phyloP scores from a whole-genome alignment of 305 asterid species.

The Fraxinus platypoda region DNA sequence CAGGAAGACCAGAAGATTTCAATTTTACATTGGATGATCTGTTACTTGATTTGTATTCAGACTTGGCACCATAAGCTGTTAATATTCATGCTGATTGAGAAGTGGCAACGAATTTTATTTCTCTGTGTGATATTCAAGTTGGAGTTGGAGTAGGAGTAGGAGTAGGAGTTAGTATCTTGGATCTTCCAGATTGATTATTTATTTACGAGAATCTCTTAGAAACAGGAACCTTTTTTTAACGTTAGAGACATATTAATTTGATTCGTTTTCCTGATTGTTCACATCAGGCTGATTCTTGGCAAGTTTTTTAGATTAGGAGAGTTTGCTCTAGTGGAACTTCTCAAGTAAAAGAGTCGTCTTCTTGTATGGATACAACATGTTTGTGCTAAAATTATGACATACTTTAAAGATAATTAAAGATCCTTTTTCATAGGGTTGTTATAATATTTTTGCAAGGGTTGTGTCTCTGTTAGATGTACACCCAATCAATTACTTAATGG shows the following conservation, averaged over 20 bases:
- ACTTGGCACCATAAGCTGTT: conserved; percentile 16
- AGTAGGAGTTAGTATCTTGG: not conserved
- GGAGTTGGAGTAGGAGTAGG: not conserved
- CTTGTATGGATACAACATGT: not conserved
- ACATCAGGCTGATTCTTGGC: conserved; percentile 23
- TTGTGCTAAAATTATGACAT: not conserved
- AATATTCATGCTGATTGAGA: not conserved
- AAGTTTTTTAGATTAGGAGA: conserved; percentile 23
- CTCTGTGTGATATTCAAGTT: not conserved
- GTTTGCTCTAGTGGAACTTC: conserved; percentile 2
- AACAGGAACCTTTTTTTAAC: not conserved
- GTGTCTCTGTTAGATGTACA: too few species aligned
- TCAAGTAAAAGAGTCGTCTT: not conserved
- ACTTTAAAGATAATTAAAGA: not conserved
- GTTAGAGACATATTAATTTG: not conserved
- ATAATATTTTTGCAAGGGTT: too few species aligned
- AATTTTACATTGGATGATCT: conserved; percentile 37
- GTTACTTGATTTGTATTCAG: conserved; percentile 32
- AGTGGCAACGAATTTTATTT: not conserved
- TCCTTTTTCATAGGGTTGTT: too few species aligned
- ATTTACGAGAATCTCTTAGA: not conserved
- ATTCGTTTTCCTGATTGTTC: not conserved
- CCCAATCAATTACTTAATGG: too few species aligned
- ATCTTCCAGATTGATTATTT: not conserved
- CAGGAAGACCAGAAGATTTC: conserved; percentile 55